Evolutionary conservation across 257 asterid genomes (phyloP).

Genomic region (Apocynum venetum): DNA sequence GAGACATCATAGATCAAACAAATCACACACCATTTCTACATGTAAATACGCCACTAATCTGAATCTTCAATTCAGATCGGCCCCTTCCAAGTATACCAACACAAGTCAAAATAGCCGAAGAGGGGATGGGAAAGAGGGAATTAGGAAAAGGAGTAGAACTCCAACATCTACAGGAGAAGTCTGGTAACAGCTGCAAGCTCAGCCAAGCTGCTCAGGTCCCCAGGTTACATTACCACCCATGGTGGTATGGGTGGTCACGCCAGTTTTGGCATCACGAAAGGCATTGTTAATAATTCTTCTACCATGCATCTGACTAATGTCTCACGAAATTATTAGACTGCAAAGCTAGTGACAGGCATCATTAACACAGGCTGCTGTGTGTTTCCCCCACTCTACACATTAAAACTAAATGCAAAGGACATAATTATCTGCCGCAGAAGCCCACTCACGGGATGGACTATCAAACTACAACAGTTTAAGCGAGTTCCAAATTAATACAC

Average conservation of each 20-base stretch:
- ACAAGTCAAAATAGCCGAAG: too few species aligned
- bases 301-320: constrained; percentile 2
- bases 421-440: constrained; percentile 2
- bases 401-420: background rate
- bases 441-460: background rate
- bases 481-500: background rate
- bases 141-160: background rate
- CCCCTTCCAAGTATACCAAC: background rate
- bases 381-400: background rate
- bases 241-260: background rate
- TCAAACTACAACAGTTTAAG: background rate
- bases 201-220: background rate
- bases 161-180: background rate
- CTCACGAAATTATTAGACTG: background rate
- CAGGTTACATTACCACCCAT: background rate
- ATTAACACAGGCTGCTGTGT: background rate
- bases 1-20: background rate
- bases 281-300: background rate
- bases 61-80: background rate
- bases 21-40: background rate
- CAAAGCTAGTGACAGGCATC: background rate
- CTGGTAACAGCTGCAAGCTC: background rate
- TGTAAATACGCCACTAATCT: background rate
- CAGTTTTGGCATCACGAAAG: background rate
- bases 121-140: background rate